Evolutionary conservation across 2,329 filamentous ascomycete species (phyloP).

Genomic region (Pleoardoris graminearum): DNA sequence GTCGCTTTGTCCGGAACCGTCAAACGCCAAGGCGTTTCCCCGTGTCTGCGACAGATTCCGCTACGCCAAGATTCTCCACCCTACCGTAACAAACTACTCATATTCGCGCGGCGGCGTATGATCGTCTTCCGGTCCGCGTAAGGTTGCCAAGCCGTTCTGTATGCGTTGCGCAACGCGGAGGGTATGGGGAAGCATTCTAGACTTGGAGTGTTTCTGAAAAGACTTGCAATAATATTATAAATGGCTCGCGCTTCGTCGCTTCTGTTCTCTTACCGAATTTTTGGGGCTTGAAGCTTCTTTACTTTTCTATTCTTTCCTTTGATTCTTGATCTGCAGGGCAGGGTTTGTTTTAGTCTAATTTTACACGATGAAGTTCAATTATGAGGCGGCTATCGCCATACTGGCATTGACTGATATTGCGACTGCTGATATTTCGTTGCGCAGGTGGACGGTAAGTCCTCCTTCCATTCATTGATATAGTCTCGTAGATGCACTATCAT

Average conservation of each 20-base stretch:
- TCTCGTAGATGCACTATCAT: background rate
- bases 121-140: constrained; percentile 9
- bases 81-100: constrained; percentile 2
- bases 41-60: constrained; percentile 19
- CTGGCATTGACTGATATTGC: constrained; percentile 28
- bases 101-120: constrained; percentile 15
- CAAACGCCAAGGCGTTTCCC: constrained; percentile 22
- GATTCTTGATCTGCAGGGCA: constrained; percentile 7
- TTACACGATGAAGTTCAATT: constrained; percentile 30
- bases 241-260: background rate
- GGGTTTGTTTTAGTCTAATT: constrained; percentile 8
- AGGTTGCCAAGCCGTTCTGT: constrained; percentile 19
- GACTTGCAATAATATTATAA: background rate
- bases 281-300: constrained; percentile 14
- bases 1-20: constrained; percentile 6
- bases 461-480: background rate
- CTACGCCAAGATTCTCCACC: constrained; percentile 18
- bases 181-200: background rate
- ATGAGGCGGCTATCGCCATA: constrained; percentile 21
- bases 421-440: constrained; percentile 21
- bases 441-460: constrained; percentile 27
- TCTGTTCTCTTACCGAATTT: background rate
- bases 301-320: background rate
- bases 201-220: constrained; percentile 1
- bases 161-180: constrained; percentile 13